Percentiles rank a stretch among this genome's conserved stretches.
These are phyloP conservation scores for Comarum palustre DNA, from an alignment of 306 rosid species.

Conservation along the genomic window DNA sequence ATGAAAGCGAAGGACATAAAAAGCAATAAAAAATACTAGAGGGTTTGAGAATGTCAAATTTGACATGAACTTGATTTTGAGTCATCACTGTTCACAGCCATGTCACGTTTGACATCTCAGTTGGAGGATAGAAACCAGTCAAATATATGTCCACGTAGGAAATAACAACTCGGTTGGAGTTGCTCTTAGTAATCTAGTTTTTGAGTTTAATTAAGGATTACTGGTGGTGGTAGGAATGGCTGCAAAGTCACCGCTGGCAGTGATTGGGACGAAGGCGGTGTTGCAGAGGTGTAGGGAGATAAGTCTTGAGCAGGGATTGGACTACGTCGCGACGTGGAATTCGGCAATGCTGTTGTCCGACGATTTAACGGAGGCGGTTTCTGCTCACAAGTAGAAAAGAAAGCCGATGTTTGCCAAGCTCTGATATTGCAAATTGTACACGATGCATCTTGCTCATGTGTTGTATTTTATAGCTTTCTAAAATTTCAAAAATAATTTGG, in stretches of 20 bases:
- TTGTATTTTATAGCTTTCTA: background rate
- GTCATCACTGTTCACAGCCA: too few relatives aligned
- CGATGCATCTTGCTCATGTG: background rate
- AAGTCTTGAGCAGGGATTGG: constrained; percentile 71
- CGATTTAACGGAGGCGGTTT: constrained; percentile 62
- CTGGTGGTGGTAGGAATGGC: constrained; percentile 50
- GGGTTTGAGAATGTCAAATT: too few relatives aligned
- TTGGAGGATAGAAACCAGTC: too few relatives aligned
- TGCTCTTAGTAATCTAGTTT: background rate
- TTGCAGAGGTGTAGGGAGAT: constrained; percentile 68
- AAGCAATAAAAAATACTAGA: too few relatives aligned
- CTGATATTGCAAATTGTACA: constrained; percentile 21
- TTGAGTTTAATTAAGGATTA: background rate
- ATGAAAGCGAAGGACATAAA: too few relatives aligned
- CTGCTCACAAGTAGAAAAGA: constrained; percentile 49
- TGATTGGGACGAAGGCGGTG: constrained; percentile 76
- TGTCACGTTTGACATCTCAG: too few relatives aligned
- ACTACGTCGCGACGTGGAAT: constrained; percentile 81
- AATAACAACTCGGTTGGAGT: too few relatives aligned
- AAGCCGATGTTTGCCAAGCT: constrained; percentile 73
- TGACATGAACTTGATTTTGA: too few relatives aligned
- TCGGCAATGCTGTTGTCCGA: constrained; percentile 57
- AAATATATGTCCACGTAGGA: too few relatives aligned
- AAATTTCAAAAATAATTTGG: background rate
- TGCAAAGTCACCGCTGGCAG: constrained; percentile 66